Evolutionary conservation across 2,329 filamentous ascomycete genomes (phyloP), one percentile per base, ranked within the genome.

Genomic region (Nakataea oryzae): DNA sequence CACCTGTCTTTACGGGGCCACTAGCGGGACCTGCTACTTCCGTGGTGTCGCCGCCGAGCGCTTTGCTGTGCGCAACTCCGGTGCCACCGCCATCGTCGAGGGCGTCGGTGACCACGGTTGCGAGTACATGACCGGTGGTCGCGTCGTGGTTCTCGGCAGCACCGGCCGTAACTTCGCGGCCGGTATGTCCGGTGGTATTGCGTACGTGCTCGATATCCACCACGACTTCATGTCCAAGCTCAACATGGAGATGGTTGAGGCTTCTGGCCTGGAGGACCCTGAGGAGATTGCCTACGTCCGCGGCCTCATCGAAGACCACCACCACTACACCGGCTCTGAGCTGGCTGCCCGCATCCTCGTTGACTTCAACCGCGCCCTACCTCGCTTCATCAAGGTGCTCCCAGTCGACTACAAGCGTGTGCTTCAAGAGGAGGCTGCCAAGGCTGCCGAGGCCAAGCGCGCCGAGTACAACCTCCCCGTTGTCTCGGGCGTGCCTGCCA

Each of bases 111-210:
- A 97, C 75, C 93, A 97, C 74, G 90, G 91, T 65, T 97, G 93
- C 73, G 93, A 97, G 81, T 97, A 97, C 84, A 97, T 97, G 93
- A 97, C 93, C 70, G 93, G 93, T 73, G 93, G 93, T 72, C 91
- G 93, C 72, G 82, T 97, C 60, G 79, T 97, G 66, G 84, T 96
- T 70, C 83, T 97, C 58, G 93, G 93, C 63, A 86, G 85, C 70
- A 96, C 92, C 72, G 93, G 93, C 57, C 93, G 93, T 69, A 97
- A 97, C 81, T 97, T 97, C 72, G 93, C 93, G 69, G 93, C 93
- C 65, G 93, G 93, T 81, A 97, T 97, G 93, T 97, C 93, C 71
- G 93, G 93, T 72, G 93, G 93, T 81, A 97, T 97, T 70, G 93
- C 93, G 24, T 97, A 96, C 71, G 86, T 97, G 61, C 85, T 97